These are phyloP conservation scores for Syzygium jambos DNA, from an alignment of 345 rosid genomes.

Conservation along the genomic window DNA sequence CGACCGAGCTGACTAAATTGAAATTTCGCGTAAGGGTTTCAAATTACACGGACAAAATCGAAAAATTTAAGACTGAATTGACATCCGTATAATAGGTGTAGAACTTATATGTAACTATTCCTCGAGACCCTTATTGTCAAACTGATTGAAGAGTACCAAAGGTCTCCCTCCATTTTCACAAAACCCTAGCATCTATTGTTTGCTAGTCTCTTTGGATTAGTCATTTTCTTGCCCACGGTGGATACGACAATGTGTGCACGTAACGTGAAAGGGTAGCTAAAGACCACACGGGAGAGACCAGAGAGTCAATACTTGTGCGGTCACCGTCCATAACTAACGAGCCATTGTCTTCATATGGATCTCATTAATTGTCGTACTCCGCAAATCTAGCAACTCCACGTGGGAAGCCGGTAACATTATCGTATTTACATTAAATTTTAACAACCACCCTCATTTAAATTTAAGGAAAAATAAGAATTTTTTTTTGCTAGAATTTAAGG, in stretches of 20 bases:
- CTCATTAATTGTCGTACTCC: neutral
- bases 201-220: neutral
- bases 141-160: neutral
- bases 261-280: neutral
- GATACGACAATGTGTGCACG: neutral
- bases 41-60: neutral
- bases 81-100: rapidly evolving
- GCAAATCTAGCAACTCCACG: neutral
- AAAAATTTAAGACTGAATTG: neutral
- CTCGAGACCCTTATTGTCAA: neutral
- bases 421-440: neutral
- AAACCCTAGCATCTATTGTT: neutral
- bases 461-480: neutral
- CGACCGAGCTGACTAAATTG: neutral
- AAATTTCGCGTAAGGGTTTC: neutral
- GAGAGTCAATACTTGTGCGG: neutral
- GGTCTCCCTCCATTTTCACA: neutral
- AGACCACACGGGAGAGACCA: neutral
- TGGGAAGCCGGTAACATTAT: neutral
- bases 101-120: neutral
- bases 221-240: neutral
- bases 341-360: neutral
- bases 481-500: neutral
- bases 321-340: neutral
- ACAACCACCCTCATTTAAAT: neutral